phyloP scores from a whole-genome alignment of 1,139 yeast genomes.

The Blastobotrys illinoisensis region DNA sequence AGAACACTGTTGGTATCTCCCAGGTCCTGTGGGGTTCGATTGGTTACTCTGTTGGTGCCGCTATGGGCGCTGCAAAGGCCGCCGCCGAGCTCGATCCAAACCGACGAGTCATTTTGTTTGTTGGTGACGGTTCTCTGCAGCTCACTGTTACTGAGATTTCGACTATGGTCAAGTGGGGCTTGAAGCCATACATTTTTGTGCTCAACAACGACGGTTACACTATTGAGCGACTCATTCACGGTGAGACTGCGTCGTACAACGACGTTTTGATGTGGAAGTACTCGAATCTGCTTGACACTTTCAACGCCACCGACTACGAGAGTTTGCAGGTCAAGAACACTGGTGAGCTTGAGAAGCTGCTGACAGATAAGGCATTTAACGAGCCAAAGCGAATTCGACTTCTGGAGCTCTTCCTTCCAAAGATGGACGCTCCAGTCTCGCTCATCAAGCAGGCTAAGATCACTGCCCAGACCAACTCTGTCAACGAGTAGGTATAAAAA shows the following conservation, averaged over 20 bases:
- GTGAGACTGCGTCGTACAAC: constrained; percentile 68
- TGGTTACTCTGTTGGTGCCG: constrained; percentile 83
- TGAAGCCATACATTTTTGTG: constrained; percentile 75
- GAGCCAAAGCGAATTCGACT: constrained; percentile 62
- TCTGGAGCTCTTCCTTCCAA: constrained; percentile 73
- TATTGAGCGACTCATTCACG: constrained; percentile 84
- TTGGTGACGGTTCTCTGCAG: constrained; percentile 89
- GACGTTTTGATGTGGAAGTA: constrained; percentile 83
- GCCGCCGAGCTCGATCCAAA: constrained; percentile 65
- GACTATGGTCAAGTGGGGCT: constrained; percentile 73
- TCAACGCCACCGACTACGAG: constrained; percentile 53
- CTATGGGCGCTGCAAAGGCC: constrained; percentile 81
- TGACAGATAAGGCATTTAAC: constrained; percentile 50
- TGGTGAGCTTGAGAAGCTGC: constrained; percentile 61
- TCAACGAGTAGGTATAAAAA: constrained; percentile 3
- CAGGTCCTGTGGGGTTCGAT: constrained; percentile 91
- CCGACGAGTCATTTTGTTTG: constrained; percentile 72
- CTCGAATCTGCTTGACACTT: constrained; percentile 58
- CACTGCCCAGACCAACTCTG: constrained; percentile 57
- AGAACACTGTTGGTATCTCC: constrained; percentile 67
- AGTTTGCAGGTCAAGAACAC: constrained; percentile 51
- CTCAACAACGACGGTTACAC: constrained; percentile 87
- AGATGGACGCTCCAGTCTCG: constrained; percentile 75
- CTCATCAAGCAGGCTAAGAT: constrained; percentile 72
- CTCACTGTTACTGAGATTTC: constrained; percentile 84